A percentile compares a stretch with the other conserved stretches of the same genome.
phyloP scores from a whole-genome alignment of 257 asterid species.

The Lavandula angustifolia region DNA sequence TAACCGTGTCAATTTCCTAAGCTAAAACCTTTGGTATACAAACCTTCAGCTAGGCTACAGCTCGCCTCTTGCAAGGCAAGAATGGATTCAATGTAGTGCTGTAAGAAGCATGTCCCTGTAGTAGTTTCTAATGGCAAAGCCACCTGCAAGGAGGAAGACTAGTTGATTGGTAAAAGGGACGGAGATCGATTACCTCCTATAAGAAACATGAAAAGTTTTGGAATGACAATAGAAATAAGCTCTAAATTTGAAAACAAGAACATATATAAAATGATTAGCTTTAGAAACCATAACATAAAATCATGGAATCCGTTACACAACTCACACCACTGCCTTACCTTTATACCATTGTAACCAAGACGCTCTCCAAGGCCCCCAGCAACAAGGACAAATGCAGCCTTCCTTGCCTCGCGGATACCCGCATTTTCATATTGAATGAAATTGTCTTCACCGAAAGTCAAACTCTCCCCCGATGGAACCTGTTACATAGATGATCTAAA shows the following conservation, averaged over 20 bases:
- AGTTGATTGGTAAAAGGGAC: conserved; percentile 31
- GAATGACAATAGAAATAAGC: not conserved
- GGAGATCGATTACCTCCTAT: conserved; percentile 25
- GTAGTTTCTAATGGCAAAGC: conserved; percentile 87
- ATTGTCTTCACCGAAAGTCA: conserved; percentile 69
- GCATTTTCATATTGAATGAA: conserved; percentile 72
- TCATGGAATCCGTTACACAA: not conserved
- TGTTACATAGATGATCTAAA: conserved; percentile 35
- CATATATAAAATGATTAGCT: conserved; percentile 15
- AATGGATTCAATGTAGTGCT: conserved; percentile 85
- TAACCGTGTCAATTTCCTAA: conserved; percentile 20
- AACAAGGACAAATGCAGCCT: conserved; percentile 95
- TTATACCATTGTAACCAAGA: conserved; percentile 95
- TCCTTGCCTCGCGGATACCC: conserved; percentile 81
- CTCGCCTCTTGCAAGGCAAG: conserved; percentile 93
- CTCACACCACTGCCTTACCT: conserved; percentile 48
- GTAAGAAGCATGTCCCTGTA: conserved; percentile 87
- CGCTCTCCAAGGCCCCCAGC: conserved; percentile 99
- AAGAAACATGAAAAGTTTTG: conserved; percentile 23
- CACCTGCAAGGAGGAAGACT: conserved; percentile 57
- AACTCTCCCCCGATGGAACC: conserved; percentile 95
- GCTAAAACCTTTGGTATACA: conserved; percentile 34
- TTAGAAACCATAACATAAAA: conserved; percentile 14
- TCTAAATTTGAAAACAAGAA: conserved; percentile 12
- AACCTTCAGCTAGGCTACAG: conserved; percentile 71